phyloP scores from a whole-genome alignment of 495 filamentous ascomycete species.

The Lophiotrema nucula region DNA sequence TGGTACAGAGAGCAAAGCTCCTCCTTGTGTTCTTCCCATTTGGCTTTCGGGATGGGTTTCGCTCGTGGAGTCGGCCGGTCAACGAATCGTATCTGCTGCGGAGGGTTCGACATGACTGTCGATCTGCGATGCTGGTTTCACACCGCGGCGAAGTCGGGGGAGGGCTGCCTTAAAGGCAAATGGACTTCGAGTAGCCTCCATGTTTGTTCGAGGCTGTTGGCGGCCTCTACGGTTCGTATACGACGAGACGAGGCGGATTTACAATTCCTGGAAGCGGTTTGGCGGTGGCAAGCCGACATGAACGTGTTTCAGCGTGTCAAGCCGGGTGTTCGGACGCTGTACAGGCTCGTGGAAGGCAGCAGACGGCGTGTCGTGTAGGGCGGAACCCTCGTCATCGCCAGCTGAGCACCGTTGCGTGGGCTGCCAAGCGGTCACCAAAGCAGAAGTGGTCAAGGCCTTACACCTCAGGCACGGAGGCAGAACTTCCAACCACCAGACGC shows the following conservation, averaged over 20 bases:
- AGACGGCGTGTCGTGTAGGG: neutral
- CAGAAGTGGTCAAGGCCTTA: neutral
- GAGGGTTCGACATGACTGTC: neutral
- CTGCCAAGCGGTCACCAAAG: neutral
- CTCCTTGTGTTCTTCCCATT: slow-evolving; percentile 15
- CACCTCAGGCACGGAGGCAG: neutral
- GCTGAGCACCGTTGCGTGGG: neutral
- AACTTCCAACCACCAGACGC: neutral
- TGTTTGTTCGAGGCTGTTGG: too few relatives aligned
- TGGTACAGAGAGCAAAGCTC: slow-evolving; percentile 7
- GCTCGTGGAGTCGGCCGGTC: slow-evolving; percentile 1
- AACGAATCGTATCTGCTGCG: slow-evolving; percentile 5
- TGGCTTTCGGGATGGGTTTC: neutral
- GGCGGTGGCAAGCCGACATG: too few relatives aligned
- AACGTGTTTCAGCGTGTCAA: too few relatives aligned
- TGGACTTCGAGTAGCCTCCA: neutral
- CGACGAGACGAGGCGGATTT: neutral
- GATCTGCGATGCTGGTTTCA: neutral
- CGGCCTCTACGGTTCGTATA: neutral
- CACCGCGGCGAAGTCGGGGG: neutral
- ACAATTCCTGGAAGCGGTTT: neutral
- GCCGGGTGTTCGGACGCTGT: neutral
- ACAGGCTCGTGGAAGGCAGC: neutral
- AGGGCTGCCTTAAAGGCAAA: neutral
- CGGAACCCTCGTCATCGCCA: neutral